Percentiles rank a stretch among this genome's conserved stretches.
phyloP scores from a whole-genome alignment of 2,329 filamentous ascomycete genomes.

The Ceratocystis colombiana region DNA sequence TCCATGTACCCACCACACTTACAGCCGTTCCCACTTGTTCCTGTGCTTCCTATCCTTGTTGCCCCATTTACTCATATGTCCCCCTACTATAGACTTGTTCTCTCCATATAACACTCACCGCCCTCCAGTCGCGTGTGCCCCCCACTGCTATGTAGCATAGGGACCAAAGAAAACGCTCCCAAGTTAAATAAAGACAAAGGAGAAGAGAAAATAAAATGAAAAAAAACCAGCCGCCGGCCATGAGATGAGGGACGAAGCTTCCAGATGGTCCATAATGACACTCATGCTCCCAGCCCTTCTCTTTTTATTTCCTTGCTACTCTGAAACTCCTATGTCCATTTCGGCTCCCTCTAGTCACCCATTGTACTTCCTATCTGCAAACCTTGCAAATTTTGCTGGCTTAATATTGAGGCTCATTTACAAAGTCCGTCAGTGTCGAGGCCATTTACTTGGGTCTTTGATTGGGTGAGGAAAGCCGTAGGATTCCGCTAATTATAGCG shows the following conservation, averaged over 20 bases:
- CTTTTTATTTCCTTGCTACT: neutral
- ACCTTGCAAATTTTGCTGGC: neutral
- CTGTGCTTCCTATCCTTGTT: neutral
- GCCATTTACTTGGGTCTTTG: neutral
- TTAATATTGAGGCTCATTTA: slow-evolving; percentile 8
- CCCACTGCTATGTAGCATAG: neutral
- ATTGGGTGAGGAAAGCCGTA: slow-evolving; percentile 10
- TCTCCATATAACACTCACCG: neutral
- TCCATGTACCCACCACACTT: slow-evolving; percentile 8
- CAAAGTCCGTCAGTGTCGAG: neutral
- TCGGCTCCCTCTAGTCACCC: neutral
- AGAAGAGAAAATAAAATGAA: too few relatives aligned
- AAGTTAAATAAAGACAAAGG: too few relatives aligned
- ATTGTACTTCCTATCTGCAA: neutral
- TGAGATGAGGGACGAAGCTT: too few relatives aligned
- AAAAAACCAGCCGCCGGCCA: too few relatives aligned
- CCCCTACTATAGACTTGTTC: neutral
- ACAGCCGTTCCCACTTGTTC: slow-evolving; percentile 1
- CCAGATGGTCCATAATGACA: too few relatives aligned
- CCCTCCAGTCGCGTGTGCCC: neutral
- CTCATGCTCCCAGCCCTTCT: too few relatives aligned
- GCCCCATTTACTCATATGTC: neutral
- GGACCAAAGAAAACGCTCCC: too few relatives aligned
- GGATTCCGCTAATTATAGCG: neutral
- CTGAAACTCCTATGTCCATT: neutral